Evolutionary conservation across 306 rosid genomes (phyloP), one percentile per base, ranked within the genome.

Genomic region (Acacia acuminata): DNA sequence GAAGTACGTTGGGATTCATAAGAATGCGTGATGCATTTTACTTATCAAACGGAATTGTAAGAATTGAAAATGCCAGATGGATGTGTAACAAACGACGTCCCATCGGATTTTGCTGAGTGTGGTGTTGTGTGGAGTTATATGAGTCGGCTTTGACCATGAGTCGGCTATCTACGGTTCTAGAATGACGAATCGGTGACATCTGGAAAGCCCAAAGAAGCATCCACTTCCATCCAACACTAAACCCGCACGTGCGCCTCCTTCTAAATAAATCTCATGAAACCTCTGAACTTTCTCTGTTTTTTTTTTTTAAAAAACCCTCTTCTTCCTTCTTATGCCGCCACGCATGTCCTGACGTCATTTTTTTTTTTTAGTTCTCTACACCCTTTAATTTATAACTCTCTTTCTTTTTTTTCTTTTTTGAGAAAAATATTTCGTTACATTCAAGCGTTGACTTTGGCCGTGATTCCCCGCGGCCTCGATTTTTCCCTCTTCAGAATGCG

Each of bases 151-250:
- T 30, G 32, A 30, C 32, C 32, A 30, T 19, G 60, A 53, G 60
- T 44, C 56, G 56, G 75, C 56, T 44, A 12, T 70, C 75, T 43
- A 22, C 25, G 50, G 22, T 2, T 71, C 75, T 71, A 22, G 44
- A 63, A 40, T 16, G 63, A 38, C 13, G 70, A 27, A 27, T 4
- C 13, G 6, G 42, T 19, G 36, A 51, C 5, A 13, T 3, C 19
- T 50, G n/a, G 72, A 77, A 82, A 76, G 40, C 42, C 64, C 50
- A 71, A 30, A 47, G 86, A 82, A 87, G 82, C 85, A 76, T 76
- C 88, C 58, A n/a, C 40, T 63, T 38, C 40, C 4, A 72, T 14
- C 75, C 55, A 44, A 42, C 55, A 22, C 2, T 19, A 69, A 69
- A 75, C 77, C 71, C 77, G 68, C 88, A 81, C 82, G 82, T 81